phyloP scores from a whole-genome alignment of 2,329 filamentous ascomycete species.

The Colletotrichum kahawae region DNA sequence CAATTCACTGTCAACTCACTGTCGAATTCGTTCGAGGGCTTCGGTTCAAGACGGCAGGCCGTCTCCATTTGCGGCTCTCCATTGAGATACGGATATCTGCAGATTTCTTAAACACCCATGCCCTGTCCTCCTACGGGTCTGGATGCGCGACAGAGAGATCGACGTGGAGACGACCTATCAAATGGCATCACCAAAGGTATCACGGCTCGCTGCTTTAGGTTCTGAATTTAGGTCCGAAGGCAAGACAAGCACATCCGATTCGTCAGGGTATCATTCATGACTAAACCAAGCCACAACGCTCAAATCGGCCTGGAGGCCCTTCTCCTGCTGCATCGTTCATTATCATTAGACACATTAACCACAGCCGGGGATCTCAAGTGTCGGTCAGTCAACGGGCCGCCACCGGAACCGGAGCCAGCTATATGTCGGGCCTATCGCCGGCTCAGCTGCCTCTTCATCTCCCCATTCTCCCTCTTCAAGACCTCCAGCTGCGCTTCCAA shows the following conservation, averaged over 20 bases:
- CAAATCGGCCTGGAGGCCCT: not conserved
- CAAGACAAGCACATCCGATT: not conserved
- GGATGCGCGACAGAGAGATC: not conserved
- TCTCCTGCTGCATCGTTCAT: not conserved
- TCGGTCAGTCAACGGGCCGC: not conserved
- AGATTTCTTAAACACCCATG: not conserved
- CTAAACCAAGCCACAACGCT: slow-evolving; percentile 1
- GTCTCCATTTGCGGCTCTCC: not conserved
- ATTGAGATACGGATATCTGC: not conserved
- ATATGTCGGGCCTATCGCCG: not conserved
- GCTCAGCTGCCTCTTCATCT: slow-evolving; percentile 29
- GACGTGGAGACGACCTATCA: not conserved
- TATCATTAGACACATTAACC: not conserved
- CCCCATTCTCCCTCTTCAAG: slow-evolving; percentile 53
- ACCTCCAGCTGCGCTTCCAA: slow-evolving; percentile 56
- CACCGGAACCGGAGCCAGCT: not conserved
- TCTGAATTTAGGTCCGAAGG: not conserved
- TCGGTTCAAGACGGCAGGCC: not conserved
- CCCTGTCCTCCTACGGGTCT: not conserved
- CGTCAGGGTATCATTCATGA: not conserved
- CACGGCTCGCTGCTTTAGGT: not conserved
- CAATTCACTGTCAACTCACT: not conserved
- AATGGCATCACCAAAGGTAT: not conserved
- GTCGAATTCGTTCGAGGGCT: not conserved
- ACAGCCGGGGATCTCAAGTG: not conserved